phyloP scores from a whole-genome alignment of 2,329 filamentous ascomycete species.

The Trichophyton verrucosum region DNA sequence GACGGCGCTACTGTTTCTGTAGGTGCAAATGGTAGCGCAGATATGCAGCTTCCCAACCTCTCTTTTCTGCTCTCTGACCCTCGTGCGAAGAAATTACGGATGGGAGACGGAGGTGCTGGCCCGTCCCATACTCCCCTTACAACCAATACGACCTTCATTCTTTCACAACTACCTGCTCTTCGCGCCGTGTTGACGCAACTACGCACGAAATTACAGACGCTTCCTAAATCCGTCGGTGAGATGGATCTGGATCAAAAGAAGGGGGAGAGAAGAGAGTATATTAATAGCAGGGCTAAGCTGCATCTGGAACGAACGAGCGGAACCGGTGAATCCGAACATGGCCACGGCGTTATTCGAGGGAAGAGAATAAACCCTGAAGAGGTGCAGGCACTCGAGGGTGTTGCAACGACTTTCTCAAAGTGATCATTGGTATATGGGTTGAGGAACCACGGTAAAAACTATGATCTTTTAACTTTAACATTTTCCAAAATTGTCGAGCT shows the following conservation, averaged over 20 bases:
- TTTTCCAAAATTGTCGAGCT: too few species aligned
- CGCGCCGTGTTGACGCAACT: conserved; percentile 57
- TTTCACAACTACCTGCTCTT: conserved; percentile 72
- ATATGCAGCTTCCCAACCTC: conserved; percentile 28
- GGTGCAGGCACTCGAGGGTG: conserved; percentile 29
- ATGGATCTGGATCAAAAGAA: conserved; percentile 44
- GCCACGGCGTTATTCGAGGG: conserved; percentile 25
- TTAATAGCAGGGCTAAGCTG: conserved; percentile 64
- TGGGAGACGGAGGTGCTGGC: conserved; percentile 29
- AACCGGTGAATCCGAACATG: conserved; percentile 23
- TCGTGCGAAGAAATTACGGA: conserved; percentile 35
- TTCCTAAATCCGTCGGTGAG: conserved; percentile 27
- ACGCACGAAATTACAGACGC: conserved; percentile 47
- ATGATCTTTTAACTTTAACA: neutral
- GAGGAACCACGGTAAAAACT: neutral
- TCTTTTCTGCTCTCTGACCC: conserved; percentile 45
- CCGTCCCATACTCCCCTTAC: conserved; percentile 29
- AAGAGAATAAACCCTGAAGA: conserved; percentile 30
- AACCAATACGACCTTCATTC: conserved; percentile 52
- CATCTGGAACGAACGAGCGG: conserved; percentile 53
- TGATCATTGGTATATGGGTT: neutral
- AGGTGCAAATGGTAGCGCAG: conserved; percentile 3
- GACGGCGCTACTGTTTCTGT: conserved; percentile 13
- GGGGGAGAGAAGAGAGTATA: conserved; percentile 64
- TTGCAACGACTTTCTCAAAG: conserved; percentile 7